Percentiles rank a stretch among this genome's conserved stretches.
Evolutionary conservation across 208 protist genomes (phyloP).

Genomic region (Leishmania major): DNA sequence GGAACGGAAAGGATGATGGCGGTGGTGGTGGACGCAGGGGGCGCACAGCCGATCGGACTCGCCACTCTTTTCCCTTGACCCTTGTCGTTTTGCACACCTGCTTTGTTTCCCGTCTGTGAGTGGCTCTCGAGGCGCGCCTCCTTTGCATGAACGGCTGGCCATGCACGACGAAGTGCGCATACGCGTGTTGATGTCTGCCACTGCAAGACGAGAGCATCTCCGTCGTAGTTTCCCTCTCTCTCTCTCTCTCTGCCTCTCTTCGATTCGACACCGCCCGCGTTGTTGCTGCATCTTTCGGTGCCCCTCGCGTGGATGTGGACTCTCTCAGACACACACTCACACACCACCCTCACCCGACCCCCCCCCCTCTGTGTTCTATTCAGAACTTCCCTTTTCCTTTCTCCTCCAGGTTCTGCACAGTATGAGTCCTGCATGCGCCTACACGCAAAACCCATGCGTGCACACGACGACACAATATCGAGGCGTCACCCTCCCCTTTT

Average conservation of each 20-base stretch:
- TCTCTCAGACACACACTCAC: too few species aligned
- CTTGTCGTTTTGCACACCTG: not conserved
- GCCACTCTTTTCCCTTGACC: not conserved
- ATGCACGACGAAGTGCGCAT: not conserved
- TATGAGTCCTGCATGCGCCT: too few species aligned
- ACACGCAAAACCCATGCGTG: too few species aligned
- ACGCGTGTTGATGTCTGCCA: not conserved
- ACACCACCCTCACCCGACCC: too few species aligned
- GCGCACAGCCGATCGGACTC: not conserved
- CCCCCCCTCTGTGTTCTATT: too few species aligned
- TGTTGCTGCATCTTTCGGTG: not conserved
- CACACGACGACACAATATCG: too few species aligned
- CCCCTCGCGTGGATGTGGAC: too few species aligned
- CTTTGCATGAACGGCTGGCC: not conserved
- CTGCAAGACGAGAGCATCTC: not conserved
- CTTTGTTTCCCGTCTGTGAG: not conserved
- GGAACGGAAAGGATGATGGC: not conserved
- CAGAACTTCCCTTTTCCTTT: too few species aligned
- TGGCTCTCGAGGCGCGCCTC: not conserved
- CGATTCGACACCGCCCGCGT: not conserved
- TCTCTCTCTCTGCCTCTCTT: not conserved
- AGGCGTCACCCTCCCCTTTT: too few species aligned
- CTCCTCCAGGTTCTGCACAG: too few species aligned
- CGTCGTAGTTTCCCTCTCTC: not conserved
- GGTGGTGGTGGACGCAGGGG: not conserved